phyloP scores from a whole-genome alignment of 768 basidiomycete species.

The Lyophyllum atratum region DNA sequence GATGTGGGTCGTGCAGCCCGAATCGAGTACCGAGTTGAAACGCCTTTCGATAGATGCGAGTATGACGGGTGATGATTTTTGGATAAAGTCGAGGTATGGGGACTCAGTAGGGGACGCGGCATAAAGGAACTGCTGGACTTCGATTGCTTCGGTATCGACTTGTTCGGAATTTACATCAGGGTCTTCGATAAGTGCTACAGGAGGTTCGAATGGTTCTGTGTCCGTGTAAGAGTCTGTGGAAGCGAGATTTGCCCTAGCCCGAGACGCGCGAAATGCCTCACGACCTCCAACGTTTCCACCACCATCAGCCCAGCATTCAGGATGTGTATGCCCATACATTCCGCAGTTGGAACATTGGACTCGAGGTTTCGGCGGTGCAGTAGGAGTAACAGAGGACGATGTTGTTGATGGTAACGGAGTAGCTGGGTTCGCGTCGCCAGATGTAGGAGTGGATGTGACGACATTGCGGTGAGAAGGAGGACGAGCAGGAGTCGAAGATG shows the following conservation, averaged over 20 bases:
- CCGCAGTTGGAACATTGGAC: constrained; percentile 1
- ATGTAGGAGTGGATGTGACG: not conserved
- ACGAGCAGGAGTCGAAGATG: not conserved
- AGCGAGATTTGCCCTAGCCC: not conserved
- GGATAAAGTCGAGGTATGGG: not conserved
- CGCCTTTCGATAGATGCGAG: not conserved
- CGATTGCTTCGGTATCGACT: not conserved
- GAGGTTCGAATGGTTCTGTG: not conserved
- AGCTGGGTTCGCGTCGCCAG: not conserved
- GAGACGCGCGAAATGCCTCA: not conserved
- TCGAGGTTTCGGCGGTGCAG: not conserved
- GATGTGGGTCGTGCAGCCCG: constrained; percentile 21
- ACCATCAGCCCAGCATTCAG: constrained; percentile 1
- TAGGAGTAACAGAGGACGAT: not conserved
- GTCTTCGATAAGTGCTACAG: not conserved
- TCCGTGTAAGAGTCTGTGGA: not conserved
- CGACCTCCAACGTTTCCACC: not conserved
- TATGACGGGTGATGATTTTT: not conserved
- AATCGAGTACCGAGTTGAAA: constrained; percentile 17
- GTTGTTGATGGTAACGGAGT: not conserved
- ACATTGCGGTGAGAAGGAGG: not conserved
- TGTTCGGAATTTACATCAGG: not conserved
- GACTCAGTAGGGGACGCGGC: not conserved
- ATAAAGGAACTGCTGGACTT: not conserved
- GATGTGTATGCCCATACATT: not conserved